Conservation (phyloP, 768 basidiomycete genomes). For the Mrakia gelida region DNA sequence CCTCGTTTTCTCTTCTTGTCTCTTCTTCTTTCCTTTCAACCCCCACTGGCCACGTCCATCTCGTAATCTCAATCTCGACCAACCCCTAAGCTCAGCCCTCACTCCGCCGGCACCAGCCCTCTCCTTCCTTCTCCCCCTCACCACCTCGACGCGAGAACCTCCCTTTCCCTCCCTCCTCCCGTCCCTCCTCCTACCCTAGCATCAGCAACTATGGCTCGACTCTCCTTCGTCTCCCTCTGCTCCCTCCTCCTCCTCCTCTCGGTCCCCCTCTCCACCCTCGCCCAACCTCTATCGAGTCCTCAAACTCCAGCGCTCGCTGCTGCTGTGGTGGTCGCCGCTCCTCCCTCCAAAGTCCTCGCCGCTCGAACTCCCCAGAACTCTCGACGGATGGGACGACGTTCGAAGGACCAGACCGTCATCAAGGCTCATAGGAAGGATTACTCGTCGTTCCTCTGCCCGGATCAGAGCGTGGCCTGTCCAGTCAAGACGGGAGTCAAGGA, state of each 20-base stretch:
- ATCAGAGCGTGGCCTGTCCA: conserved; percentile 41
- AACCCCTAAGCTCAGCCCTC: background rate
- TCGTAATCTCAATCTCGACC: background rate
- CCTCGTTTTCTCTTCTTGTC: background rate
- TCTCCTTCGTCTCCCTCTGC: background rate
- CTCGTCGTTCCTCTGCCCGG: conserved; percentile 45
- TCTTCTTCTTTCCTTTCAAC: background rate
- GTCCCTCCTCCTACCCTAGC: background rate
- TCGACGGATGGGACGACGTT: conserved; percentile 39
- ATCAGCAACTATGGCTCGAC: background rate
- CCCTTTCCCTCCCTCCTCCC: background rate
- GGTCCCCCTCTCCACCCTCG: background rate
- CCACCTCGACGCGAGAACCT: background rate
- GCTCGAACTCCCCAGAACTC: conserved; percentile 35
- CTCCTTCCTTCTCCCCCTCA: background rate
- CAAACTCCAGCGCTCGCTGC: no score
- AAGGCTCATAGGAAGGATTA: conserved; percentile 44
- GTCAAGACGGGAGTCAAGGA: conserved; percentile 34
- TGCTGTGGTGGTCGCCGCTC: background rate
- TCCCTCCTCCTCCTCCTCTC: background rate
- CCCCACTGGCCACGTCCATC: background rate
- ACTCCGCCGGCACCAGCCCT: background rate
- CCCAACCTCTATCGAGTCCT: background rate
- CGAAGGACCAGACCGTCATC: conserved; percentile 31
- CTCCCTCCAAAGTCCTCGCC: background rate